Base-by-base conservation (phyloP, 73 alveolate genomes). In the Paramecium biaurelia region DNA sequence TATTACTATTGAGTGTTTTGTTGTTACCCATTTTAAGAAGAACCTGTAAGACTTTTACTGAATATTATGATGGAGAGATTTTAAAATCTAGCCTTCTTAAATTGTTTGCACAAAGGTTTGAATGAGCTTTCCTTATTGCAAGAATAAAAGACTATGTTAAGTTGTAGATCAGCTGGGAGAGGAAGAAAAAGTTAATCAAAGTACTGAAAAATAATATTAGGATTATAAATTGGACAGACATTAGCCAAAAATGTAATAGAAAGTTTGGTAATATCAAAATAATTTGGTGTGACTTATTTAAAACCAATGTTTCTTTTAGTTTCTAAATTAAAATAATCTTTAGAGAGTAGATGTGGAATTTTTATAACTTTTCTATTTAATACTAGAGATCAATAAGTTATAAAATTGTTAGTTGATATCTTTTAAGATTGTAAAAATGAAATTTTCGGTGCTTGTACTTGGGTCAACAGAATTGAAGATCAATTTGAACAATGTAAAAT, bases 401-500 rank as follows among this genome's bases (percentile, higher is more conserved):
- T 41, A 10, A 42, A 23, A 23, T 47, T 18, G 24, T 21, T 45
- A 6, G 32, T 43, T 12, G 90, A 79, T 43, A 34, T 34, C 18
- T 79, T 79, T 79, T 21, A 79, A 79, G 90, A 79, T 21, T 47
- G 70, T 41, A 79, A 79, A 79, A 24, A 23, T 26, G 42, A 79
- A 24, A 79, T 79, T 0, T 79, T 79, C 26, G 70, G 70, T 79
- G 37, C 56, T 30, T 79, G 47, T 9, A 79, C 45, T 43, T 79
- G 90, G 90, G 90, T 79, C 14, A 41, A 45, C 20, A 79, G 56
- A 21, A 42, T 79, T 23, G 90, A 79, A 42, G 90, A 79, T 79
- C 47, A 41, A 41, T 30, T 79, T 24, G 90, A 79, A 6, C 32
- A 41, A 79, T 38, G 90, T 79, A 42, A 2, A n/a, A 1, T 23